A percentile compares a stretch with the other conserved stretches of the same genome.
phyloP scores from a whole-genome alignment of 768 basidiomycete species.

The Leccinellum luteum region DNA sequence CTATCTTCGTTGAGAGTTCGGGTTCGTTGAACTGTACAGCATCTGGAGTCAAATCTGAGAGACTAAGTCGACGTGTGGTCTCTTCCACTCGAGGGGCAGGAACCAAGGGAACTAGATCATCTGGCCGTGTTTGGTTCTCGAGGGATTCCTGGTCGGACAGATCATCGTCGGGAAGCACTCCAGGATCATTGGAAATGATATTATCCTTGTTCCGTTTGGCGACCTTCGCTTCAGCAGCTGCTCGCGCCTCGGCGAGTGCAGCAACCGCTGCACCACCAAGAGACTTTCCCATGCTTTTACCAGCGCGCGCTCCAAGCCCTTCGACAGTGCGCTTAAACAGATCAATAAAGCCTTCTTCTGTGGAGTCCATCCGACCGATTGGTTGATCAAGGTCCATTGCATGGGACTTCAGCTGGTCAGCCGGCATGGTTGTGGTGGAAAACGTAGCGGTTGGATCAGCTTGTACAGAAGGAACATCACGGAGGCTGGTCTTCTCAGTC shows the following conservation, averaged over 20 bases:
- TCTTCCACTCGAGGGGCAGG: conserved; percentile 2
- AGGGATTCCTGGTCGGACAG: conserved; percentile 4
- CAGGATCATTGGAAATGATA: conserved; percentile 22
- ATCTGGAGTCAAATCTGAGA: conserved; percentile 59
- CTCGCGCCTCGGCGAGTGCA: conserved; percentile 65
- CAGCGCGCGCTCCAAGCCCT: conserved; percentile 55
- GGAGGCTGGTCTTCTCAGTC: conserved; percentile 6
- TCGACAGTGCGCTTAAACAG: conserved; percentile 71
- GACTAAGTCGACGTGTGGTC: conserved; percentile 43
- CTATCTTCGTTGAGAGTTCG: conserved; percentile 24
- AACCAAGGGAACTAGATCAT: not conserved
- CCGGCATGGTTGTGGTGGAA: not conserved
- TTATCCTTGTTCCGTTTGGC: conserved; percentile 60
- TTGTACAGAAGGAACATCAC: conserved; percentile 2
- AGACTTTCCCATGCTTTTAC: conserved; percentile 62
- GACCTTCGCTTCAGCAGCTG: conserved; percentile 64
- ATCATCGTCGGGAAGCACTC: conserved; percentile 25
- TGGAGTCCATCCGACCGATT: conserved; percentile 7
- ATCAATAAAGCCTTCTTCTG: conserved; percentile 52
- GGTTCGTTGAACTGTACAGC: conserved; percentile 20
- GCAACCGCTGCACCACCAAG: conserved; percentile 49
- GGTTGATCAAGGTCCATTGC: conserved; percentile 21
- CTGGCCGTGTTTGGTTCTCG: not conserved
- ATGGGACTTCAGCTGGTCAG: conserved; percentile 22
- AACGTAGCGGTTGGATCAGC: not conserved